A percentile compares a stretch with the other conserved stretches of the same genome.
phyloP scores from a whole-genome alignment of 495 filamentous ascomycete species.

The Sporormia fimetaria region DNA sequence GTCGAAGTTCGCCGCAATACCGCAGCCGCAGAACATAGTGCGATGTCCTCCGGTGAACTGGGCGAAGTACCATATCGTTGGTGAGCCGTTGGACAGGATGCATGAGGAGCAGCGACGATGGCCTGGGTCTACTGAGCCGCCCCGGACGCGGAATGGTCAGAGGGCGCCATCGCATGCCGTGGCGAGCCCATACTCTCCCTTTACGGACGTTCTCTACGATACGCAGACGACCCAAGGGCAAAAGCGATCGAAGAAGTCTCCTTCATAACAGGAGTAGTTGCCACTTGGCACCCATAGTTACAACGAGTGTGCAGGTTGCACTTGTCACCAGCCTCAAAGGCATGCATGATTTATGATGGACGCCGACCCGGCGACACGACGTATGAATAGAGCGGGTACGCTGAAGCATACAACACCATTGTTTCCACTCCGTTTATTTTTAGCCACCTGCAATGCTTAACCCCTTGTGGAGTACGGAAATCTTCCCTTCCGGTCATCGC shows the following conservation, averaged over 20 bases:
- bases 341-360: too few species aligned
- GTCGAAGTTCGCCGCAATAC: constrained; percentile 43
- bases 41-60: constrained; percentile 82
- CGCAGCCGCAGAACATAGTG: constrained; percentile 69
- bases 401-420: too few species aligned
- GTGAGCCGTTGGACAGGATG: constrained; percentile 66
- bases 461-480: too few species aligned
- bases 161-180: constrained; percentile 46
- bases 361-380: too few species aligned
- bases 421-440: too few species aligned
- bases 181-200: constrained; percentile 64
- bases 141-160: constrained; percentile 31
- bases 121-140: constrained; percentile 35
- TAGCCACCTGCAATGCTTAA: too few species aligned
- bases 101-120: constrained; percentile 60
- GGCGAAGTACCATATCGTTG: constrained; percentile 77
- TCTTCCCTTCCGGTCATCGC: too few species aligned
- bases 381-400: too few species aligned
- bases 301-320: too few species aligned
- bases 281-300: not conserved
- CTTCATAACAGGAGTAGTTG: not conserved
- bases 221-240: constrained; percentile 23
- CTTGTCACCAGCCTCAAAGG: too few species aligned
- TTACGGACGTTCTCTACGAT: constrained; percentile 27
- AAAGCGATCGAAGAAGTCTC: constrained; percentile 16